Conservation (phyloP, 768 basidiomycete genomes). For the Paxillus rubicundulus region DNA sequence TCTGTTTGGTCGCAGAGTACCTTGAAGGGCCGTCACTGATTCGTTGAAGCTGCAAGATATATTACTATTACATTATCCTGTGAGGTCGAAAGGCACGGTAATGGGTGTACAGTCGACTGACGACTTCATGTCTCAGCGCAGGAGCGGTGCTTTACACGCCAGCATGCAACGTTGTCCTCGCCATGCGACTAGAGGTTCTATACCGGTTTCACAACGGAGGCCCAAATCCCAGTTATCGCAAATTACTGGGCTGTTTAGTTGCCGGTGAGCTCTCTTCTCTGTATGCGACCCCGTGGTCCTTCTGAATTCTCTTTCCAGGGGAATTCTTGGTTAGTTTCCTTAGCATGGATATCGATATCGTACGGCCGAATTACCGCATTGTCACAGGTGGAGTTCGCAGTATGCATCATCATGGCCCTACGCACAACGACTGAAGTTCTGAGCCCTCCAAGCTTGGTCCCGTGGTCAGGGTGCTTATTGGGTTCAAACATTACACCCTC, state of each 20-base stretch:
- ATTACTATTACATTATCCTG: constrained; percentile 23
- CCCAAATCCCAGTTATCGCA: not conserved
- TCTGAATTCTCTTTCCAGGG: constrained; percentile 2
- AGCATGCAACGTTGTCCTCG: constrained; percentile 20
- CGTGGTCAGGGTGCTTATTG: constrained; percentile 15
- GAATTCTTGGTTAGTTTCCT: constrained; percentile 16
- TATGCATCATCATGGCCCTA: constrained; percentile 14
- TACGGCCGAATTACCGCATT: not conserved
- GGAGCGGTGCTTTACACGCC: constrained; percentile 18
- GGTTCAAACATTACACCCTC: constrained; percentile 9
- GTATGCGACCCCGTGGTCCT: not conserved
- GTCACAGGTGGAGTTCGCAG: constrained; percentile 16
- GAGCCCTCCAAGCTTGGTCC: constrained; percentile 16
- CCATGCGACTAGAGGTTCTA: constrained; percentile 19
- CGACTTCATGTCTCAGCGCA: constrained; percentile 7
- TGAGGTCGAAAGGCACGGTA: not conserved
- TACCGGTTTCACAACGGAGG: not conserved
- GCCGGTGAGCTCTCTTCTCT: constrained; percentile 9
- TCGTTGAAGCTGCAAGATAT: constrained; percentile 17
- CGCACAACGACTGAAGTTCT: constrained; percentile 9
- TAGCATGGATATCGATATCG: not conserved
- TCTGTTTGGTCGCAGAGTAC: not conserved
- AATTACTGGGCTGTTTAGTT: constrained; percentile 11
- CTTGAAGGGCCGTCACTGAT: not conserved
- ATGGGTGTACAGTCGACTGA: not conserved